Evolutionary conservation across 2,329 filamentous ascomycete genomes (phyloP), one percentile per base, ranked within the genome.

Genomic region (Exophiala alcalophila): DNA sequence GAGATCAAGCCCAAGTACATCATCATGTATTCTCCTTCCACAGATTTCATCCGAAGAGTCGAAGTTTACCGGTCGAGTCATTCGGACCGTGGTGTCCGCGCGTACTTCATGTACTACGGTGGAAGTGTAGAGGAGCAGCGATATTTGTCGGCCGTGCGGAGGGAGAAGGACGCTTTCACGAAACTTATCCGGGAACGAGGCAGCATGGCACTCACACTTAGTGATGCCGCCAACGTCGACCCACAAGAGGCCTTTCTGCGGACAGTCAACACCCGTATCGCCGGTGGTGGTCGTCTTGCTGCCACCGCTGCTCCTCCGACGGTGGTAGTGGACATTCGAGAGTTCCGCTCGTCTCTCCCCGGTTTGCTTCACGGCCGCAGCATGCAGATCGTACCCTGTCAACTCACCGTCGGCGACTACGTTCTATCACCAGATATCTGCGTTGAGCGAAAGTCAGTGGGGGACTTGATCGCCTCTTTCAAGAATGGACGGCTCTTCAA

Each of bases 11-110:
- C 92, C 23, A 82, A 86, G 47, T 96, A 96, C 64, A 88, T 98
- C 46, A 85, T 98, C 68, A 97, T 98, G 92, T 98, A 96, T 65
- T 92, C 97, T 62, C 91, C 92, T 1, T 89, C 97, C 54, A 81
- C 91, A 3, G 83, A 91, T 3, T 98, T 98, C 63, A 95, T 97
- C 58, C 81, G 92, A 10, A 77, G 91, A 25, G 84, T 98, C 14
- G 92, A 98, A 62, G 90, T 97, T 2, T 98, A 97, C 66, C 82
- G 92, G 26, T 95, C 89, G 38, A 96, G 90, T 7, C 92, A 98
- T 66, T 52, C 53, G 3, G 49, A 49, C 26, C 28, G 48, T 7
- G 85, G 83, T 44, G 86, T 97, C 28, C 80, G 88, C 29, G 90
- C 95, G 1, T 98, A 96, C 68, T 97, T 97, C 63, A 81, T 97